phyloP scores from a whole-genome alignment of 371 early-diverging fungal species.

The Smittium culicis region DNA sequence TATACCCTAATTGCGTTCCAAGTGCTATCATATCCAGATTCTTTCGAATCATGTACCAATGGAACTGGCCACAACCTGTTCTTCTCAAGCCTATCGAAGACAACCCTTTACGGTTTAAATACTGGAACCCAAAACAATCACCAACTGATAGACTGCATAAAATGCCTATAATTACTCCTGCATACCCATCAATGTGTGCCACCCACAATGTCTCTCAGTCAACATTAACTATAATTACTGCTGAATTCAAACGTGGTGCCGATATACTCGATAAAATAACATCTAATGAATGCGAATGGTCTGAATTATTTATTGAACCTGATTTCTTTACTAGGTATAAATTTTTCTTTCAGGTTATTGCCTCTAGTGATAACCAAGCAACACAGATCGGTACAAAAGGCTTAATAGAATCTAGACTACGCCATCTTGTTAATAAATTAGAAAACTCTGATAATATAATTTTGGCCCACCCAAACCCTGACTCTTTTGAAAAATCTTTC shows the following conservation, averaged over 20 bases:
- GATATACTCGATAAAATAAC: constrained; percentile 59
- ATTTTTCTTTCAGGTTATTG: constrained; percentile 84
- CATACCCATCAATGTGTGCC: constrained; percentile 98
- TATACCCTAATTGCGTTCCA: constrained; percentile 91
- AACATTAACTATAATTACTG: constrained; percentile 69
- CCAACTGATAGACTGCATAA: constrained; percentile 79
- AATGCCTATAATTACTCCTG: constrained; percentile 99
- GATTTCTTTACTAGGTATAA: constrained; percentile 87
- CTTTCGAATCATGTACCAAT: constrained; percentile 78
- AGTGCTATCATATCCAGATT: constrained; percentile 78
- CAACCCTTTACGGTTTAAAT: constrained; percentile 77
- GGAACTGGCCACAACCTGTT: constrained; percentile 99
- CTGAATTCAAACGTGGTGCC: constrained; percentile 70
- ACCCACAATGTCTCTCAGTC: constrained; percentile 97
- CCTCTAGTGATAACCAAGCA: constrained; percentile 59
- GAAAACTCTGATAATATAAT: constrained; percentile 67
- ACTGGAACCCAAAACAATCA: constrained; percentile 97
- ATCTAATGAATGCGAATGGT: constrained; percentile 49
- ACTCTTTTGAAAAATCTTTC: constrained; percentile 59
- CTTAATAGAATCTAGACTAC: constrained; percentile 83
- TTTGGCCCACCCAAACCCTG: constrained; percentile 82
- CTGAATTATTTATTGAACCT: constrained; percentile 64
- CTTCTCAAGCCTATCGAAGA: constrained; percentile 84
- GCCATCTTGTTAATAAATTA: constrained; percentile 77
- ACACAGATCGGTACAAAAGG: constrained; percentile 71